Base-by-base conservation (phyloP, 1,139 yeast genomes). In the Debaryomyces subglobosus region DNA sequence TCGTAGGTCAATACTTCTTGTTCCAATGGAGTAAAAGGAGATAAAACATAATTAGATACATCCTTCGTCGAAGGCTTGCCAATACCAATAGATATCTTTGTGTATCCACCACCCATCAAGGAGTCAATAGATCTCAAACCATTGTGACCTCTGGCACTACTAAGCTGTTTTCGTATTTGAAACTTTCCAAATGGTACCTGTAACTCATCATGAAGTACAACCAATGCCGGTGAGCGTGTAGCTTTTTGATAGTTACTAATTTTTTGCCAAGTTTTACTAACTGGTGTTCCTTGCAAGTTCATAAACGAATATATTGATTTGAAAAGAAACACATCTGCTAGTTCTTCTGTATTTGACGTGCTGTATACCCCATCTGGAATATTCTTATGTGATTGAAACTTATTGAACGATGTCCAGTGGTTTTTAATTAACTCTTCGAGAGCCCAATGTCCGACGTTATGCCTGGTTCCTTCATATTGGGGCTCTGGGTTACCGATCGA, bases 401-500 rank as follows among this genome's bases (percentile, higher is more conserved):
- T 50, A 36, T 48, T 42, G 53, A 60, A 61, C 25, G 52, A 43
- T 3, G 43, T 53, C 74, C 74, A 66, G 47, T 60, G 57, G 8
- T 57, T 53, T 3, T 57, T 54, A 3, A 64, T 61, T 12, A 78
- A 52, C 55, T 56, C 61, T 43, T 75, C 72, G 48, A 81, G 58
- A 25, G 84, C 71, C 47, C 72, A 63, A 58, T 86, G 89, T 2
- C 96, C 97, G 0, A 85, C 89, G 53, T 85, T 89, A 61, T 90
- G 97, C 42, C 96, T 72, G 0, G 96, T 87, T 5, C 73, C 73
- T 13, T 67, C 65, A 57, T 80, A 88, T 43, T 72, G 66, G 0
- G 82, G 77, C 46, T 85, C 90, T 0, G 96, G 96, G 60, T 90
- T 90, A 0, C 96, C 96, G 3, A 90, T 71, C 0, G 94, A 87